phyloP scores from a whole-genome alignment of 2,329 filamentous ascomycete species.

The Scedosporium dehoogii region DNA sequence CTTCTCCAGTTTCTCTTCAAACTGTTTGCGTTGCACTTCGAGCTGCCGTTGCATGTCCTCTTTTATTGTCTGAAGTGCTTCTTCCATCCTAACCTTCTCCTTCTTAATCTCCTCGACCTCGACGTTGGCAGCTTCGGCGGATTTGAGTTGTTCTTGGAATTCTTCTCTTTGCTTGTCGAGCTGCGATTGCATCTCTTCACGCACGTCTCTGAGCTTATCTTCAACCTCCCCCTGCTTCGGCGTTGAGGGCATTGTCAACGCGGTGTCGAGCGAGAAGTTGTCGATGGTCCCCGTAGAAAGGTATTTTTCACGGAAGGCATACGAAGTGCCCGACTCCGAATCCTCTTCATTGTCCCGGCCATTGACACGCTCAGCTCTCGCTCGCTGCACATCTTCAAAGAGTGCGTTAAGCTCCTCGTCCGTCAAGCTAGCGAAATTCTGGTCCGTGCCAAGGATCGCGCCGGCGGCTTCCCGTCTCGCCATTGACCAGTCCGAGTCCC shows the following conservation, averaged over 20 bases:
- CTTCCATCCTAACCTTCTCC: conserved; percentile 79
- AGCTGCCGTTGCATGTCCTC: conserved; percentile 84
- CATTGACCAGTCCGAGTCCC: conserved; percentile 91
- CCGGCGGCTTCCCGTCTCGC: conserved; percentile 88
- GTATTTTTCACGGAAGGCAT: conserved; percentile 85
- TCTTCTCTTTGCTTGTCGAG: conserved; percentile 78
- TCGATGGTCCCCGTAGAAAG: conserved; percentile 90
- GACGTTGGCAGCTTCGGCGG: conserved; percentile 61
- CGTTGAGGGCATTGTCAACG: conserved; percentile 87
- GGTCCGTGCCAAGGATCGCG: conserved; percentile 79
- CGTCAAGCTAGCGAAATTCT: conserved; percentile 79
- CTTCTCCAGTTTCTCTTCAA: conserved; percentile 74
- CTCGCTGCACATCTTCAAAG: conserved; percentile 87
- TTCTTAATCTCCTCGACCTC: conserved; percentile 76
- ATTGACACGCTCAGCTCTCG: conserved; percentile 64
- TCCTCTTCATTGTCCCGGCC: conserved; percentile 78
- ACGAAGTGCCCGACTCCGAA: conserved; percentile 79
- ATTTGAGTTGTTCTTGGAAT: conserved; percentile 67
- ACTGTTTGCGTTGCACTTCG: conserved; percentile 71
- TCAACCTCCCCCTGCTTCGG: conserved; percentile 71
- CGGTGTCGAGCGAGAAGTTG: conserved; percentile 91
- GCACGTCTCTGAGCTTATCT: conserved; percentile 61
- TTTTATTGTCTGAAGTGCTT: conserved; percentile 66
- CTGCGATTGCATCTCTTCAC: conserved; percentile 75
- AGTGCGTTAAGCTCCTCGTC: conserved; percentile 91